These are phyloP conservation scores for Nakazawaea wyomingensis DNA, from an alignment of 805 yeast genomes.

Conservation along the genomic window DNA sequence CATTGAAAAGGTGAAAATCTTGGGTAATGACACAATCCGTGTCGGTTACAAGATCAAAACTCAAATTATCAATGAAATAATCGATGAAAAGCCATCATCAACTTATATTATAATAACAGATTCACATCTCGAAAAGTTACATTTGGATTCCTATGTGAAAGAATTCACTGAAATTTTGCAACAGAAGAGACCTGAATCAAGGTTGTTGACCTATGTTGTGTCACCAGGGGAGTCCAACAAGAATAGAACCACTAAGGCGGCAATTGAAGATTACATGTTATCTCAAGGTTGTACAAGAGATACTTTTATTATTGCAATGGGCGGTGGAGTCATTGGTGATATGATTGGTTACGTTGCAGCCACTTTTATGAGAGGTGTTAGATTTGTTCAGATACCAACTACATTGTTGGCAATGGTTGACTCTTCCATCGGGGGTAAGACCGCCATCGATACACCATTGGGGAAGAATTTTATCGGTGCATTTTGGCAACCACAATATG, in stretches of 20 bases:
- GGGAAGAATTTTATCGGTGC: constrained; percentile 97
- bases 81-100: constrained; percentile 64
- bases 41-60: constrained; percentile 80
- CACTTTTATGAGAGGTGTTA: constrained; percentile 96
- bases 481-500: constrained; percentile 91
- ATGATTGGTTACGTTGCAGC: constrained; percentile 99
- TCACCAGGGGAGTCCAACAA: constrained; percentile 94
- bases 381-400: constrained; percentile 92
- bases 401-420: constrained; percentile 95
- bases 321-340: constrained; percentile 98
- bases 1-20: constrained; percentile 57
- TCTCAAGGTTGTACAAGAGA: constrained; percentile 89
- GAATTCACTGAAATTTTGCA: constrained; percentile 36
- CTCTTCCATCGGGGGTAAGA: constrained; percentile 96
- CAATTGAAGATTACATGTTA: constrained; percentile 85
- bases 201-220: constrained; percentile 69
- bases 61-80: constrained; percentile 66
- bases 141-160: constrained; percentile 41
- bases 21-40: constrained; percentile 81
- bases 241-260: constrained; percentile 83
- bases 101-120: constrained; percentile 92
- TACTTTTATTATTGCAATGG: constrained; percentile 88
- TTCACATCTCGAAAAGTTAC: constrained; percentile 66
- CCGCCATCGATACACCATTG: constrained; percentile 94
- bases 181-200: constrained; percentile 42